Evolutionary conservation across 2,329 filamentous ascomycete genomes (phyloP).

Genomic region (Bimuria novae-zelandiae): DNA sequence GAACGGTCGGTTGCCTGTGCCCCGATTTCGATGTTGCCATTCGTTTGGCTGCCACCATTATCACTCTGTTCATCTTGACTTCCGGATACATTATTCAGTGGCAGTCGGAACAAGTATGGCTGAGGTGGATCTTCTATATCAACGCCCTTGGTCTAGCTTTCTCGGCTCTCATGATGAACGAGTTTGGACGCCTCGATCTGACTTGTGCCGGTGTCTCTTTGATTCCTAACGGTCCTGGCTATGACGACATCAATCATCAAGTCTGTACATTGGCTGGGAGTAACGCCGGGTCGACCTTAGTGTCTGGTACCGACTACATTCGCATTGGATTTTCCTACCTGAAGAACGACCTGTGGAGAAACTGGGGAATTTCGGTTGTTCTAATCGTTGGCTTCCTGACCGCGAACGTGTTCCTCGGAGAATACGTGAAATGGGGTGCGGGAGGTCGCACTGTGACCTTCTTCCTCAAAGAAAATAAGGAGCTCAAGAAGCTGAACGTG

Average conservation of each 20-base stretch:
- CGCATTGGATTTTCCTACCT: slow-evolving; percentile 69
- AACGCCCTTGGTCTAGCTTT: slow-evolving; percentile 80
- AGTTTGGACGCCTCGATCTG: slow-evolving; percentile 72
- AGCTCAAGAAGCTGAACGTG: slow-evolving; percentile 68
- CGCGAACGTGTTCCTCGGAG: slow-evolving; percentile 74
- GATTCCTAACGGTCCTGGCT: slow-evolving; percentile 71
- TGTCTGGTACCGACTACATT: slow-evolving; percentile 73
- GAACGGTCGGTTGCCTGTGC: slow-evolving; percentile 65
- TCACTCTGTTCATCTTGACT: slow-evolving; percentile 81
- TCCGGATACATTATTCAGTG: slow-evolving; percentile 86
- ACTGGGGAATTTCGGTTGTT: slow-evolving; percentile 67
- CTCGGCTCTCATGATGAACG: slow-evolving; percentile 81
- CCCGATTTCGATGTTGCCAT: slow-evolving; percentile 86
- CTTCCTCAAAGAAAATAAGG: slow-evolving; percentile 71
- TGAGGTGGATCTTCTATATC: slow-evolving; percentile 81
- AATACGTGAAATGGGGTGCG: slow-evolving; percentile 76
- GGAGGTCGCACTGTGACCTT: slow-evolving; percentile 81
- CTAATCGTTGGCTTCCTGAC: slow-evolving; percentile 77
- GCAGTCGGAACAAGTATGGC: slow-evolving; percentile 75
- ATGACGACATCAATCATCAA: slow-evolving; percentile 73
- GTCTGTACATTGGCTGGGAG: slow-evolving; percentile 81
- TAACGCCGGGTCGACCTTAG: slow-evolving; percentile 63
- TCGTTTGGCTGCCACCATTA: slow-evolving; percentile 75
- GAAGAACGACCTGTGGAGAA: slow-evolving; percentile 71
- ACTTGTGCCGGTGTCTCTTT: slow-evolving; percentile 70